Conservation (phyloP, 176 grass and related monocot species). For the Oryza punctata region DNA sequence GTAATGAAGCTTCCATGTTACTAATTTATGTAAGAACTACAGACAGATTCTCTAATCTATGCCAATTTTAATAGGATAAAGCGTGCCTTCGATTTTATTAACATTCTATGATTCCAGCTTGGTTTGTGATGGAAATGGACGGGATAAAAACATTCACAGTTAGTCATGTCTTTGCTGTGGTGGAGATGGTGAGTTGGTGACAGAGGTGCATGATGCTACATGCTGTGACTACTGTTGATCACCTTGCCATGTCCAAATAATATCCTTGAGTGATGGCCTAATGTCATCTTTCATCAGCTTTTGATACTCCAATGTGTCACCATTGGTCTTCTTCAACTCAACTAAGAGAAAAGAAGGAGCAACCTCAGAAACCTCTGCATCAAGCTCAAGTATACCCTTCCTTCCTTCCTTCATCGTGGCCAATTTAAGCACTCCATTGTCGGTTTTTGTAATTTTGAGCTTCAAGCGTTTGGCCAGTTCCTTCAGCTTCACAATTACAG, state of each 20-base stretch:
- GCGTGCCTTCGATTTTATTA: background rate
- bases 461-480: conserved; percentile 59
- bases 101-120: background rate
- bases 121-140: background rate
- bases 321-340: conserved; percentile 69
- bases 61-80: background rate
- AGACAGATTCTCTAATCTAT: background rate
- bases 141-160: background rate
- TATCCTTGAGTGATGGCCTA: conserved; percentile 64
- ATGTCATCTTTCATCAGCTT: conserved; percentile 66
- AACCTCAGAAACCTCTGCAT: conserved; percentile 67
- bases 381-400: conserved; percentile 62
- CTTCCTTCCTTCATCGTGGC: conserved; percentile 56
- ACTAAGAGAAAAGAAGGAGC: conserved; percentile 59
- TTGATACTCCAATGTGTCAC: conserved; percentile 86
- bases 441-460: conserved; percentile 64
- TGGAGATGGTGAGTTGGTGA: background rate
- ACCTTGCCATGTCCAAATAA: conserved; percentile 78
- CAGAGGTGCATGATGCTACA: background rate
- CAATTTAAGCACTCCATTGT: conserved; percentile 62
- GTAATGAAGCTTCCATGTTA: background rate
- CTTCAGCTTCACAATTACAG: conserved; percentile 57
- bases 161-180: background rate
- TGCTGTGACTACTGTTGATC: conserved; percentile 39
- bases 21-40: conserved; percentile 11